Base-by-base conservation (phyloP, 148 eudicot species). In the Chenopodium formosanum region DNA sequence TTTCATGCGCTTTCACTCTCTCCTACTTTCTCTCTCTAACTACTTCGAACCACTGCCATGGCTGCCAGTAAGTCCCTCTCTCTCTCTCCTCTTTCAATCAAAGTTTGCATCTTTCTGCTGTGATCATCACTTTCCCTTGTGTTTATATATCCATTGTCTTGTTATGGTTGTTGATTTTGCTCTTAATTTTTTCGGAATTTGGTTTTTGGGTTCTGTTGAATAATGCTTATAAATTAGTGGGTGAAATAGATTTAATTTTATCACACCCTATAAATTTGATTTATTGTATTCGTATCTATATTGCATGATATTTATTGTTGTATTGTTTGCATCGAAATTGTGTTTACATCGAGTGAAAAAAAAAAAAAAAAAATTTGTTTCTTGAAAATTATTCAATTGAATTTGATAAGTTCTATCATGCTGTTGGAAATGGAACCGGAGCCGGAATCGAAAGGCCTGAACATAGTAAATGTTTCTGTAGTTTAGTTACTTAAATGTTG, bases 51-150 rank as follows among this genome's bases (percentile, higher is more conserved):
- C 60, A 23, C 31, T 48, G 7, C 83, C 68, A 84, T 84, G 86
- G 77, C 83, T 84, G 70, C 86, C 71, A 77, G 86, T 84, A 64
- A 77, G 75, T 84, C 6, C 22, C 68, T 67, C 32, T 71, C 47
- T 27, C 32, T 22, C 44, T 77, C 58, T 70, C 27, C 17, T 37
- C 44, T 12, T 29, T 1, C 12, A 8, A 52, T 70, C 12, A 9
- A 34, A 56, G 9, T 50, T 58, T 71, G 9, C 19, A 76, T 16
- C 78, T 76, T 76, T 73, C 1, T 46, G 16, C 4, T 34, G 48
- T 76, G 25, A 32, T 76, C 46, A 58, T 75, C 19, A 56, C 19
- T 56, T 31, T 9, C 27, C 50, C 50, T 7, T 72, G 75, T 72
- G 0, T n/a, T 17, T n/a, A 56, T 23, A 23, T n/a, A 6, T 6